These are phyloP conservation scores for Mycena galopus DNA, from an alignment of 768 basidiomycete species.

Conservation along the genomic window DNA sequence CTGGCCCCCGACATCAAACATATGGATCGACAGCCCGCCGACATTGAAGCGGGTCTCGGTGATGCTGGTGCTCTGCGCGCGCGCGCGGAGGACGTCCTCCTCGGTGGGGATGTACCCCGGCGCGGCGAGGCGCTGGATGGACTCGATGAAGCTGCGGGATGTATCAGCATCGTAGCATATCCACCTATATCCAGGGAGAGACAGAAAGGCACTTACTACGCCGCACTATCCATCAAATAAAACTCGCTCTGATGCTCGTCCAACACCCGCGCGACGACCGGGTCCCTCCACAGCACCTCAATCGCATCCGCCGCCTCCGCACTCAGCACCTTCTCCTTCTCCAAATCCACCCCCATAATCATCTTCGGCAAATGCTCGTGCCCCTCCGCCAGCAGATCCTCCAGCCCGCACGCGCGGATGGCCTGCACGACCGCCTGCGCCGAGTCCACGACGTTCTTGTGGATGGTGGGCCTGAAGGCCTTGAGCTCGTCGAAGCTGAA, in stretches of 20 bases:
- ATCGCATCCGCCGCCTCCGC: constrained; percentile 70
- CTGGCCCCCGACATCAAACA: constrained; percentile 73
- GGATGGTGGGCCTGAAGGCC: constrained; percentile 72
- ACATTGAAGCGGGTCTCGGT: constrained; percentile 76
- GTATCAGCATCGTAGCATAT: background rate
- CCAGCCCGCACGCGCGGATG: background rate
- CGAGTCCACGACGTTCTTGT: constrained; percentile 60
- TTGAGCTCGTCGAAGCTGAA: constrained; percentile 73
- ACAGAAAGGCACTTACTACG: constrained; percentile 63
- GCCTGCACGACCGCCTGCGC: background rate
- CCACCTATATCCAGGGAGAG: background rate
- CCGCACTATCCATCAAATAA: constrained; percentile 85
- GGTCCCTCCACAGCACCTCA: constrained; percentile 65
- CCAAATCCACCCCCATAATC: background rate
- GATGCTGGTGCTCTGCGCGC: constrained; percentile 83
- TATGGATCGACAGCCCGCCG: constrained; percentile 60
- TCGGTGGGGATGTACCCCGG: constrained; percentile 76
- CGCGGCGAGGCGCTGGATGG: constrained; percentile 73
- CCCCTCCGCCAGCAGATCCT: background rate
- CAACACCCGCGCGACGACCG: constrained; percentile 48
- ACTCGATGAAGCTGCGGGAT: constrained; percentile 71
- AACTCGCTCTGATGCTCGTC: constrained; percentile 66
- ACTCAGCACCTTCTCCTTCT: constrained; percentile 61
- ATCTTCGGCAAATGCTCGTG: background rate
- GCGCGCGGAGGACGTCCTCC: constrained; percentile 79